phyloP scores from a whole-genome alignment of 2,329 filamentous ascomycete species.

The Pyricularia sp. region DNA sequence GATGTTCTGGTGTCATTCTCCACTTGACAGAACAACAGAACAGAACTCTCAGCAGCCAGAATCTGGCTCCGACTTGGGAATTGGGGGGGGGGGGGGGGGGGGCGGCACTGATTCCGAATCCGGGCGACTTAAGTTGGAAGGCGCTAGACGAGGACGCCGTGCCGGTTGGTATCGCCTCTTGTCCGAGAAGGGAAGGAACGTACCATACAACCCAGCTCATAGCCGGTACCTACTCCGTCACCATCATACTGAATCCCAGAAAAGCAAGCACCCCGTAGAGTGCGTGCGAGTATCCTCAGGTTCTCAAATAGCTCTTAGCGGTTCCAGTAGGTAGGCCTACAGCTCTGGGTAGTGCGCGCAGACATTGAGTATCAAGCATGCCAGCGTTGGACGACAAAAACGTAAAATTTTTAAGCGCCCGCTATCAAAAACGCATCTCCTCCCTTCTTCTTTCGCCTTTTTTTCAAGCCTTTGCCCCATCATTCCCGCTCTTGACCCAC shows the following conservation, averaged over 20 bases:
- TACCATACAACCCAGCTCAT: neutral
- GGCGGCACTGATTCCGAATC: neutral
- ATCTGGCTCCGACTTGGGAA: neutral
- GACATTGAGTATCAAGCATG: neutral
- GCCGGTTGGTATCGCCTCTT: neutral
- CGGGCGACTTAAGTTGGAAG: neutral
- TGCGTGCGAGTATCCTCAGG: neutral
- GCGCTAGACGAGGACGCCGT: neutral
- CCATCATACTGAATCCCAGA: neutral
- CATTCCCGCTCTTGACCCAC: constrained; percentile 48
- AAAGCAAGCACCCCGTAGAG: neutral
- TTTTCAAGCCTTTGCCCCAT: constrained; percentile 6
- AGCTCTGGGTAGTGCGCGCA: neutral
- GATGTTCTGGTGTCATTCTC: neutral
- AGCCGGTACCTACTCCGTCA: neutral
- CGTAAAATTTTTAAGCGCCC: neutral
- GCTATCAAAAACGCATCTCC: neutral
- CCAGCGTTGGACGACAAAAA: neutral
- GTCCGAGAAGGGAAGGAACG: neutral
- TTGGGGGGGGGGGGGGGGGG: neutral
- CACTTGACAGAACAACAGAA: neutral
- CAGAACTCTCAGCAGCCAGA: neutral
- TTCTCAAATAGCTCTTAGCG: neutral
- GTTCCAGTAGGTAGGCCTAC: neutral
- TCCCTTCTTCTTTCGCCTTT: neutral